Evolutionary conservation across 306 rosid genomes (phyloP), one percentile per base, ranked within the genome.

Genomic region (Vigna trinervia): DNA sequence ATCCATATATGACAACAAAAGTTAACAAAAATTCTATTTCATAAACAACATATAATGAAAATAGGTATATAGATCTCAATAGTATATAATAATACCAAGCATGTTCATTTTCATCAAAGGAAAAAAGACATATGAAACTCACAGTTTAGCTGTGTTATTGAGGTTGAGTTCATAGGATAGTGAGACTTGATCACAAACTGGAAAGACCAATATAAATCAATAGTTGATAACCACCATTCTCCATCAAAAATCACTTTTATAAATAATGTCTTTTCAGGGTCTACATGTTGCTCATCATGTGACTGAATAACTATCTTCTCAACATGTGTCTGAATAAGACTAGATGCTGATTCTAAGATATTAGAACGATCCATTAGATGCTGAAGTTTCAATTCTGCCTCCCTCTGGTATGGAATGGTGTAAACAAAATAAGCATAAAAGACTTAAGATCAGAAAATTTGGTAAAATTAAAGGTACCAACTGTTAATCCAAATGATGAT

Each of bases 1-100:
- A 91, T 81, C 86, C 93, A 75, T 85, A 96, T 93, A 36, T 36
- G 9, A 36, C 41, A 36, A 48, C 38, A 70, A 15, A 51, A 10
- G 46, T 83, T 48, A 75, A 50, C 34, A 74, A 65, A 68, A 56
- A 5, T 64, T 14, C 39, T 34, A 34, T 34, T 39, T 43, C 26
- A 23, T 1, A 13, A 6, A 43, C 34, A 65, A 76, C 46, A 71
- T 15, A 66, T 34, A 36, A 28, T 39, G 4, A 30, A 19, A 67
- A 74, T 75, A 12, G 41, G 52, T 45, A 63, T 45, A 23, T 63
- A 57, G 58, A 73, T 38, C 8, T 38, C 57, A 68, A 70, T 86
- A 90, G 84, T 80, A 88, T 87, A 69, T 86, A 76, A 67, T 78
- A 86, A 70, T 75, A 86, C 90, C 91, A 88, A 61, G 1, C 46